These are phyloP conservation scores for Hsuehochloa calcarea DNA, from an alignment of 176 grass and related monocot species.

Conservation along the genomic window DNA sequence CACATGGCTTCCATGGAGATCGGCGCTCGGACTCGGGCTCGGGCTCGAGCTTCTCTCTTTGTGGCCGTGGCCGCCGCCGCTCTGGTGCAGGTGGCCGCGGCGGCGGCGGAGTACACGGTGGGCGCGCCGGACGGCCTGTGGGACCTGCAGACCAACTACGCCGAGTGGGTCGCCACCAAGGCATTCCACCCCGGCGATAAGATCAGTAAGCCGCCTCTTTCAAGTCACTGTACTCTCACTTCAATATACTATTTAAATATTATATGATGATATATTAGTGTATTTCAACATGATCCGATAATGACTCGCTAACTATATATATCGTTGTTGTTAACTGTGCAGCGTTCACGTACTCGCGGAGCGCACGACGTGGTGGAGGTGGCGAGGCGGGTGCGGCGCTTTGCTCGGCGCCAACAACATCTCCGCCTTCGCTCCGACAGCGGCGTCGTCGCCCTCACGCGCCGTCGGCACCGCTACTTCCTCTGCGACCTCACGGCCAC, in stretches of 20 bases:
- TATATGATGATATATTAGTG: no score
- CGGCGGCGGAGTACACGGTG: slow-evolving; percentile 48
- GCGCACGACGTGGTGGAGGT: slow-evolving; percentile 83
- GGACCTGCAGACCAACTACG: slow-evolving; percentile 62
- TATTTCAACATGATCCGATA: no score
- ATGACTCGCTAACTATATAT: no score
- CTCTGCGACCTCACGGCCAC: slow-evolving; percentile 67
- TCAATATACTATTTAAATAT: no score
- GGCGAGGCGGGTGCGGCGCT: slow-evolving; percentile 32
- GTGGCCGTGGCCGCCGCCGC: neutral
- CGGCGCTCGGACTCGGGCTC: no score
- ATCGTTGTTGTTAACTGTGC: neutral
- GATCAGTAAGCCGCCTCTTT: slow-evolving; percentile 41
- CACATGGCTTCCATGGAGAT: no score
- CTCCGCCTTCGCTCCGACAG: slow-evolving; percentile 44
- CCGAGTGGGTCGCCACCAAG: slow-evolving; percentile 47
- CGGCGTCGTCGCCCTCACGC: slow-evolving; percentile 52
- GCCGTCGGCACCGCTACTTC: slow-evolving; percentile 68
- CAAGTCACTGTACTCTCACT: no score
- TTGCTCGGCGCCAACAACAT: slow-evolving; percentile 54
- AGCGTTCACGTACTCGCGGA: slow-evolving; percentile 60
- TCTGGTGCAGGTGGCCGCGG: neutral
- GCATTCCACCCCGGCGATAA: slow-evolving; percentile 58
- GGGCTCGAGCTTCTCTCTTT: no score
- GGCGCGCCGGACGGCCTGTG: slow-evolving; percentile 66